Percentiles rank a stretch among this genome's conserved stretches.
These are phyloP conservation scores for Erigeron philadelphicus DNA, from an alignment of 140 eudicot genomes.

Conservation along the genomic window DNA sequence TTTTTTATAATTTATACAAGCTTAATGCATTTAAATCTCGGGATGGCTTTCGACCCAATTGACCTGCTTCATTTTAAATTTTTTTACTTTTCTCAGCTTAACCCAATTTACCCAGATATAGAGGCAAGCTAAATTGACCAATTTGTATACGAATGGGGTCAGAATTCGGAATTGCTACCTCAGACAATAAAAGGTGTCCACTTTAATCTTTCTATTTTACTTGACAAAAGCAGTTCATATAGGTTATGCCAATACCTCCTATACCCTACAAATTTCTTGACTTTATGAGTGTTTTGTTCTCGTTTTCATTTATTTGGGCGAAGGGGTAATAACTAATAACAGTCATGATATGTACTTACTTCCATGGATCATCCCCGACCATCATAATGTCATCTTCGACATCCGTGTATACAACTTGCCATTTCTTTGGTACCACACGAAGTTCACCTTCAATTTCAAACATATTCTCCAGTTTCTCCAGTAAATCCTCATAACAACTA, in stretches of 20 bases:
- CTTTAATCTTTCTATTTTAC: not conserved
- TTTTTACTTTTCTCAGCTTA: not conserved
- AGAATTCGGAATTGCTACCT: not conserved
- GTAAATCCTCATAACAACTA: slow-evolving; percentile 62
- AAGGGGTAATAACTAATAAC: not conserved
- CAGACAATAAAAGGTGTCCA: not conserved
- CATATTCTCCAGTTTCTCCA: slow-evolving; percentile 75
- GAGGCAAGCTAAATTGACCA: not conserved
- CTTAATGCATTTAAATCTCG: not conserved
- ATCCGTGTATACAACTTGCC: slow-evolving; percentile 95
- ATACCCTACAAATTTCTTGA: not conserved
- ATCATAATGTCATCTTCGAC: slow-evolving; percentile 93
- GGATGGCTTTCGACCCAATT: not conserved
- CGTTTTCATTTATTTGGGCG: slow-evolving; percentile 2
- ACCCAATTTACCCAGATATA: not conserved
- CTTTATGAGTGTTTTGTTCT: not conserved
- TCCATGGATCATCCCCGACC: slow-evolving; percentile 99
- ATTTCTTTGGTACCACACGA: slow-evolving; percentile 55
- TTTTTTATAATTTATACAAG: not conserved
- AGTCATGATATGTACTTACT: slow-evolving; percentile 49
- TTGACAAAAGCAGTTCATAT: not conserved
- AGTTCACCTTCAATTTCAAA: slow-evolving; percentile 86
- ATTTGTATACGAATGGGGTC: not conserved
- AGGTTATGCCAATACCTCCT: not conserved
- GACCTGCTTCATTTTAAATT: not conserved